Evolutionary conservation across 2,329 filamentous ascomycete genomes (phyloP).

Genomic region (Paraphaeosphaeria minitans): DNA sequence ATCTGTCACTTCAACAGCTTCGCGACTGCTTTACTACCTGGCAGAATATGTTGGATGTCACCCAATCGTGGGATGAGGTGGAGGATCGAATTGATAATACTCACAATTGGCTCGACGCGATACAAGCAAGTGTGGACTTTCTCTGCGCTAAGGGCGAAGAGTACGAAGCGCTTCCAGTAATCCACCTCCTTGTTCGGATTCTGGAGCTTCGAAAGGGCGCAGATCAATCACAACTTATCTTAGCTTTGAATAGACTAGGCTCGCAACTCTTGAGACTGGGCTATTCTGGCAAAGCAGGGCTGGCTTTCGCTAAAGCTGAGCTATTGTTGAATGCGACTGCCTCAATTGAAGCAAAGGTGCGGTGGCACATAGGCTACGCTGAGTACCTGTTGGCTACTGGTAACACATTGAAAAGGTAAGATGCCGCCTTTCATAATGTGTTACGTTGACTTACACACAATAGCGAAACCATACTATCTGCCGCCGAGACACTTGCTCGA

Average conservation of each 20-base stretch:
- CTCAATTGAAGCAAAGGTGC: conserved; percentile 54
- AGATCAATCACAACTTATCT: conserved; percentile 48
- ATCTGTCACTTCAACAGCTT: conserved; percentile 31
- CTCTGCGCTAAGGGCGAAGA: conserved; percentile 63
- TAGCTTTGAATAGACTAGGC: conserved; percentile 54
- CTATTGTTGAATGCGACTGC: conserved; percentile 51
- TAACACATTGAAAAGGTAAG: conserved; percentile 64
- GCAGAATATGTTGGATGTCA: conserved; percentile 44
- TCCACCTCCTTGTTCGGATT: conserved; percentile 56
- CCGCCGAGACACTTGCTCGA: conserved; percentile 36
- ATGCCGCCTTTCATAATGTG: not conserved
- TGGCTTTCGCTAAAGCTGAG: conserved; percentile 64
- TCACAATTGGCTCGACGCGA: conserved; percentile 55
- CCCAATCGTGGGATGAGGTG: conserved; percentile 47
- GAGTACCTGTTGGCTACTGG: conserved; percentile 75
- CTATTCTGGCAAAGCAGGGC: conserved; percentile 63
- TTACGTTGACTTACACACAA: conserved; percentile 18
- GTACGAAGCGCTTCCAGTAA: conserved; percentile 54
- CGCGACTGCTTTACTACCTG: conserved; percentile 43
- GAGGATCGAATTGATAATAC: conserved; percentile 56
- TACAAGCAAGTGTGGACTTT: conserved; percentile 61
- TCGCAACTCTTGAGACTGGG: conserved; percentile 64
- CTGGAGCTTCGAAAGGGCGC: conserved; percentile 52
- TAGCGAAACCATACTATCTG: conserved; percentile 37
- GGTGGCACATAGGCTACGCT: conserved; percentile 72